Base-by-base conservation (phyloP, 345 rosid species). In the Eucalyptus marginata region DNA sequence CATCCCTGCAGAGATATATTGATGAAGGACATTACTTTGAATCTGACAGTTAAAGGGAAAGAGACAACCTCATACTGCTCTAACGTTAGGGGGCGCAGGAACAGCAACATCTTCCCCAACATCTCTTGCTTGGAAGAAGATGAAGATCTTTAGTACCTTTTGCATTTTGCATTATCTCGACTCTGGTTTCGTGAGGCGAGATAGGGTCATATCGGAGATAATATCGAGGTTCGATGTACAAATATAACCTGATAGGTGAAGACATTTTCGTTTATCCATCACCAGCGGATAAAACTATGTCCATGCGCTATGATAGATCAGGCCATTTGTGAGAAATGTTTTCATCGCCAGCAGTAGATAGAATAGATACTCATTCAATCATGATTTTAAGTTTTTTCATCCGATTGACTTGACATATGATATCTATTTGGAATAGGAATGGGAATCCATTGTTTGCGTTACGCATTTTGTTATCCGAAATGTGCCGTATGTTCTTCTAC, bases 1-100 rank as follows among this genome's bases (percentile, higher is more conserved):
- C 84, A 81, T 33, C 94, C 94, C 46, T 95, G 95, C 90, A 90
- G 40, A 54, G 62, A 86, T 51, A 93, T 94, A 52, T 8, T 59
- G 44, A 88, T 93, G 94, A 89, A 87, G 24, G 86, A 93, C 86
- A 81, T 94, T 4, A 36, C 92, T 85, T 89, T 93, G 62, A 36
- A 11, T 7, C 52, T 64, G 46, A 51, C 54, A 36, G 59, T 33
- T 52, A 29, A 59, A 29, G 64, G 51, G 16, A 33, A 84, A 17
- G 87, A 89, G 50, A 88, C 91, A 20, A n/a, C 24, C 44, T 86
- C 93, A 9, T 89, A 88, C 49, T 92, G 95, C 89, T 79, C 88
- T 25, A 93, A 94, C 89, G 95, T 76, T 86, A 86, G 54, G 54
- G 94, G 96, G 50, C 62, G 49, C 83, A 71, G 92, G 40, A 76